A percentile compares a stretch with the other conserved stretches of the same genome.
These are phyloP conservation scores for Beauveria varroae DNA, from an alignment of 2,329 filamentous ascomycete species.

Conservation along the genomic window DNA sequence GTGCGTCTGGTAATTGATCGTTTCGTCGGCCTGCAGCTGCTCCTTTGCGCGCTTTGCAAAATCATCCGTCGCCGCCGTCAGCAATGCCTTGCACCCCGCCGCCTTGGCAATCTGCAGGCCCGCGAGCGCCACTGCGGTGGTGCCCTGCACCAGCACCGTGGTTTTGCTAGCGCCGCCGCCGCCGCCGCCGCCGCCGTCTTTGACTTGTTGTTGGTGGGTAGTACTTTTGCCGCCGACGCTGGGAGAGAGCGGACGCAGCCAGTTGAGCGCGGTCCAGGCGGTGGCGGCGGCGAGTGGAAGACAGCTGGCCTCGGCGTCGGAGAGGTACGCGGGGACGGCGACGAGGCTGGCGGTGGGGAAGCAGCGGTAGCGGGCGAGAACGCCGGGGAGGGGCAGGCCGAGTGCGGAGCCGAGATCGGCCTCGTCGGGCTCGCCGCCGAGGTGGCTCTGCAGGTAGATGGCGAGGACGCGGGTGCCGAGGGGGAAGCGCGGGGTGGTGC, in stretches of 20 bases:
- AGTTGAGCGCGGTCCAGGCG: constrained; percentile 59
- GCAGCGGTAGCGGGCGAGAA: constrained; percentile 51
- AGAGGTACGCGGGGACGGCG: constrained; percentile 47
- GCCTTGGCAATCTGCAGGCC: constrained; percentile 48
- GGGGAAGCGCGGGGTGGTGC: constrained; percentile 29
- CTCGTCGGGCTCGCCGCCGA: constrained; percentile 51
- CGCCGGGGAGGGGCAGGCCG: constrained; percentile 52
- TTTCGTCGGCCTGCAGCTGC: constrained; percentile 42
- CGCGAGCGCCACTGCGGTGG: constrained; percentile 43
- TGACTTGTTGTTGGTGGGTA: constrained; percentile 3
- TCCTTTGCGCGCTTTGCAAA: constrained; percentile 39
- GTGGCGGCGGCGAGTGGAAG: constrained; percentile 56
- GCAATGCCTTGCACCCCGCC: constrained; percentile 41
- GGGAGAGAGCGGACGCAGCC: constrained; percentile 46
- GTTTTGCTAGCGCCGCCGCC: constrained; percentile 27
- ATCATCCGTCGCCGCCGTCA: constrained; percentile 46
- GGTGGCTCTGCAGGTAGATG: constrained; percentile 52
- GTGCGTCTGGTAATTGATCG: constrained; percentile 46
- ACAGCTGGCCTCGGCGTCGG: constrained; percentile 51
- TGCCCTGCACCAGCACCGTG: constrained; percentile 46
- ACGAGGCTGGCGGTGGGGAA: constrained; percentile 52
- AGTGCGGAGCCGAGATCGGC: constrained; percentile 49
- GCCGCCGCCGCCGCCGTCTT: constrained; percentile 25
- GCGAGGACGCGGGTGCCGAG: constrained; percentile 59
- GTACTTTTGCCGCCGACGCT: constrained; percentile 12